These are phyloP conservation scores for Sclerospora graminicola DNA, from an alignment of 352 stramenopile species.

Conservation along the genomic window DNA sequence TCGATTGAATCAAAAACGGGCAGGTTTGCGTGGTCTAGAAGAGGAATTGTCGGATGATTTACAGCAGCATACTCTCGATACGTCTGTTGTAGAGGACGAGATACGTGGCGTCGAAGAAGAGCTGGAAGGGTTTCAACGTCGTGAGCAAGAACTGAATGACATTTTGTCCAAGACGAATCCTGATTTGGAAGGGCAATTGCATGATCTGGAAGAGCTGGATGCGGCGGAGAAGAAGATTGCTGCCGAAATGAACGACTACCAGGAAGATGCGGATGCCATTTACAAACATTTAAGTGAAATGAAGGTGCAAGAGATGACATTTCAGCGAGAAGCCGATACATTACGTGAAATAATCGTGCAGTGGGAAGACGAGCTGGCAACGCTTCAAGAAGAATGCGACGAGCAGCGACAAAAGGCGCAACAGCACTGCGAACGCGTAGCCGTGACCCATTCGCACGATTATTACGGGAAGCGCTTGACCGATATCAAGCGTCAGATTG, in stretches of 20 bases:
- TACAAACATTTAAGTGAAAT: conserved; percentile 70
- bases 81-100: conserved; percentile 68
- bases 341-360: conserved; percentile 39
- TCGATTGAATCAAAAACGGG: conserved; percentile 38
- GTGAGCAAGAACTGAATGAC: conserved; percentile 44
- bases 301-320: conserved; percentile 62
- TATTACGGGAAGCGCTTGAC: conserved; percentile 76
- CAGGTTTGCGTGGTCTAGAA: conserved; percentile 51
- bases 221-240: conserved; percentile 39
- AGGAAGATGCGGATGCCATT: conserved; percentile 49
- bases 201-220: conserved; percentile 46
- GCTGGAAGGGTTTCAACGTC: conserved; percentile 24
- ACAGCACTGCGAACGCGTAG: conserved; percentile 53
- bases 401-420: conserved; percentile 48
- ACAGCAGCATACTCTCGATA: conserved; percentile 59
- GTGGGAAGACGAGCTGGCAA: conserved; percentile 38
- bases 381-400: conserved; percentile 46
- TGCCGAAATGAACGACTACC: conserved; percentile 37
- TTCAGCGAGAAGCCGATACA: conserved; percentile 32
- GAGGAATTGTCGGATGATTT: conserved; percentile 57
- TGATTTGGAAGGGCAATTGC: conserved; percentile 46
- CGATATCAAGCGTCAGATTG: conserved; percentile 69
- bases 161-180: conserved; percentile 55
- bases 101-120: conserved; percentile 37
- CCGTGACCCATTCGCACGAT: conserved; percentile 49